Evolutionary conservation across 164 flowering plant species (phyloP).

Genomic region (Paratinospora sagittata): DNA sequence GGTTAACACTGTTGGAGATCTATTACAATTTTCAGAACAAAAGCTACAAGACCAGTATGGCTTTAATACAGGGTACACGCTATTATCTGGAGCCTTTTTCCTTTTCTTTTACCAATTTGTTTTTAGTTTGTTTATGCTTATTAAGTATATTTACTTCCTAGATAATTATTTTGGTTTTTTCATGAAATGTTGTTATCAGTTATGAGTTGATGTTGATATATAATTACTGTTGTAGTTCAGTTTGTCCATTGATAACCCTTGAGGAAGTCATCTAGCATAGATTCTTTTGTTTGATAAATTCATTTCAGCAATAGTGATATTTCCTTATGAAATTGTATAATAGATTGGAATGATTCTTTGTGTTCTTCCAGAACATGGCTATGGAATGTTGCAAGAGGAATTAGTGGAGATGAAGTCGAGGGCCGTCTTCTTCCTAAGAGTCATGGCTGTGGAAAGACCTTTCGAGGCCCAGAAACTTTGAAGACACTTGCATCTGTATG

Average conservation of each 20-base stretch:
- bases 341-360: constrained; percentile 2
- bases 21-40: constrained; percentile 73
- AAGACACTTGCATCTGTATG: constrained; percentile 65
- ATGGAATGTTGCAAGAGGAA: constrained; percentile 94
- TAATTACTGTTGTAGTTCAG: not conserved
- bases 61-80: constrained; percentile 73
- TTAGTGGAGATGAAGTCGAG: constrained; percentile 88
- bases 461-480: constrained; percentile 82
- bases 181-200: not conserved
- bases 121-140: not conserved
- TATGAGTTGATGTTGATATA: not conserved
- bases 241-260: not conserved
- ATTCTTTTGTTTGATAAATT: not conserved
- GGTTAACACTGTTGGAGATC: constrained; percentile 79
- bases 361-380: constrained; percentile 72
- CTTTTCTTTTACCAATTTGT: not conserved
- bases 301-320: not conserved
- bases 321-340: not conserved
- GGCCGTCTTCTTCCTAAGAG: constrained; percentile 92
- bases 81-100: not conserved
- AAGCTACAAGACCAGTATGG: constrained; percentile 88
- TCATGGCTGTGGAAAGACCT: constrained; percentile 96
- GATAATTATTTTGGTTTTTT: not conserved
- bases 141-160: not conserved
- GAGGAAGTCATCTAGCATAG: not conserved